Percentiles rank a stretch among this genome's conserved stretches.
Evolutionary conservation across 257 asterid species (phyloP).

Genomic region (Sherardia arvensis): DNA sequence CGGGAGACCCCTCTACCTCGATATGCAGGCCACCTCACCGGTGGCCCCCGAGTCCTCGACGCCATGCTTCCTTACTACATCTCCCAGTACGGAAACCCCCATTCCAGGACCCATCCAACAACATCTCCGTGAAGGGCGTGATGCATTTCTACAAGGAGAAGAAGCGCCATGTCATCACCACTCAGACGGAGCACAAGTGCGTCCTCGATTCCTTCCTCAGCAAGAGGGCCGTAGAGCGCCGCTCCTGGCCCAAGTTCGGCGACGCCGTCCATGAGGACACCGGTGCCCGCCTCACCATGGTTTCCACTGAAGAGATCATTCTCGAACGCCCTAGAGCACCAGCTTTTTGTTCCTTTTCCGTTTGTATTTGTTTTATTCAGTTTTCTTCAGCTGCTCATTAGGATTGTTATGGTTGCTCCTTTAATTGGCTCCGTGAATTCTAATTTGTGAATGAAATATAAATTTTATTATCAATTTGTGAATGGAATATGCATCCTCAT

Average conservation of each 20-base stretch:
- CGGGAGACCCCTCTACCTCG: constrained; percentile 93
- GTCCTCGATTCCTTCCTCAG: constrained; percentile 88
- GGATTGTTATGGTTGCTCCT: too few relatives aligned
- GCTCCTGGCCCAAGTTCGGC: constrained; percentile 85
- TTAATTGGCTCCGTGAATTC: too few relatives aligned
- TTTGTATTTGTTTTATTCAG: not conserved
- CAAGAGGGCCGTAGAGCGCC: constrained; percentile 83
- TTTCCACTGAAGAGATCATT: constrained; percentile 83
- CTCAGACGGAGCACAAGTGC: constrained; percentile 97
- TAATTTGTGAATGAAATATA: too few relatives aligned
- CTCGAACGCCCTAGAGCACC: constrained; percentile 89
- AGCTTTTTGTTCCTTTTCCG: constrained; percentile 21
- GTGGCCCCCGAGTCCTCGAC: constrained; percentile 89
- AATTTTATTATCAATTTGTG: too few relatives aligned
- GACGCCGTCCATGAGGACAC: constrained; percentile 82
- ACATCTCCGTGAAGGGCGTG: constrained; percentile 84
- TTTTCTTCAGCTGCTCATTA: too few relatives aligned
- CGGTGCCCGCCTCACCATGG: constrained; percentile 75
- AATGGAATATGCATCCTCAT: too few relatives aligned
- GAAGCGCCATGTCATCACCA: constrained; percentile 93
- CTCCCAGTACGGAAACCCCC: constrained; percentile 87
- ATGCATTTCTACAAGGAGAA: constrained; percentile 77
- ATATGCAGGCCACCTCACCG: constrained; percentile 96
- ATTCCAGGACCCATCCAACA: constrained; percentile 88
- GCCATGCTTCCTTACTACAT: constrained; percentile 81